Evolutionary conservation across 1,139 yeast genomes (phyloP), one percentile per base, ranked within the genome.

Genomic region (Yamadazyma spencermartinsiae): DNA sequence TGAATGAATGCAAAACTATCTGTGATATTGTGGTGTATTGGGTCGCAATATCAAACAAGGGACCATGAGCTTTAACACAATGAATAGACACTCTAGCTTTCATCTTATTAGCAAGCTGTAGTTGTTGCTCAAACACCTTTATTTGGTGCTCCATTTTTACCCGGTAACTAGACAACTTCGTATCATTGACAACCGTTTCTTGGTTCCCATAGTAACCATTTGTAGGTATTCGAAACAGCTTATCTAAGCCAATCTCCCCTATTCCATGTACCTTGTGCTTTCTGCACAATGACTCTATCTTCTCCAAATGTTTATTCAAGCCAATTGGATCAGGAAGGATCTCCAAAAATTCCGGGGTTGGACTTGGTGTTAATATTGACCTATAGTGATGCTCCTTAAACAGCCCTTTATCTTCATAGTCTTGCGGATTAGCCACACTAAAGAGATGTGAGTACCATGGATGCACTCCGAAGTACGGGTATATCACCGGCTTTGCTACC

Each of bases 201-300:
- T 45, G 52, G 43, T 65, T 63, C 1, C 84, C 83, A 42, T 63
- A 69, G 46, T 60, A 81, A 0, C 89, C 89, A 40, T 66, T 65
- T 34, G 59, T 54, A 0, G 95, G 95, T 10, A 88, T 60, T 27
- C 88, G 61, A 51, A 87, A 87, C 15, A 79, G 55, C 57, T 82
- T 85, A 58, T 92, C 98, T 4, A 92, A 62, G 0, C 98, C 98
- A 14, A 89, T 73, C 52, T 92, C 98, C 0, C 98, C 98, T n/a
- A 89, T 70, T 10, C 76, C 76, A 37, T 45, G 55, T 24, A 35
- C 31, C 11, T 19, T 11, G n/a, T 30, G 33, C 6, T n/a, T 30
- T 10, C 17, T n/a, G 21, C 40, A 40, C 14, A 62, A 57, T 7
- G 19, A 27, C 37, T 41, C 40, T 28, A 75, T 63, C 16, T 47